phyloP scores from a whole-genome alignment of 768 basidiomycete genomes.

The Naganishia kalamii region DNA sequence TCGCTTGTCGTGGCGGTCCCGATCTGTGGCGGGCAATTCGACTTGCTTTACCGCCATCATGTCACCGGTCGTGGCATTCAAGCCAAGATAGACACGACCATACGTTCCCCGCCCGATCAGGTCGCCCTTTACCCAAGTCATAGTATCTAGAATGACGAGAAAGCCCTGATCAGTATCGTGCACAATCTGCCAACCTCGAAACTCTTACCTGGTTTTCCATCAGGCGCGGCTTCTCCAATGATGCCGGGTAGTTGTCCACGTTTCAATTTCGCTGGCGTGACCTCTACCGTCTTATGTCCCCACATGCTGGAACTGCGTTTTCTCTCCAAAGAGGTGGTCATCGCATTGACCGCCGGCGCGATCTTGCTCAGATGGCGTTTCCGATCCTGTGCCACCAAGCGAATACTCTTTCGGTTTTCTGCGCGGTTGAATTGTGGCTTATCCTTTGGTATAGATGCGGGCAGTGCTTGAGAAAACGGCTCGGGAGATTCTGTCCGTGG shows the following conservation, averaged over 20 bases:
- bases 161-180: background rate
- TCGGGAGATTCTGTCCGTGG: slow-evolving; percentile 10
- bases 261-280: slow-evolving; percentile 65
- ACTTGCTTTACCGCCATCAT: slow-evolving; percentile 99
- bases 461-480: background rate
- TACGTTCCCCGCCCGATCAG: slow-evolving; percentile 96
- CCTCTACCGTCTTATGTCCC: slow-evolving; percentile 88
- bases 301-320: slow-evolving; percentile 91
- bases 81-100: slow-evolving; percentile 88
- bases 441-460: background rate
- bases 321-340: slow-evolving; percentile 55
- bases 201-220: slow-evolving; percentile 29
- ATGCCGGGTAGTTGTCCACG: slow-evolving; percentile 27
- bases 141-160: slow-evolving; percentile 61
- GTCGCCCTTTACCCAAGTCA: slow-evolving; percentile 98
- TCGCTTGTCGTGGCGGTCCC: slow-evolving; percentile 81
- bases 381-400: slow-evolving; percentile 82
- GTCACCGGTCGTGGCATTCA: slow-evolving; percentile 93
- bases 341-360: slow-evolving; percentile 22
- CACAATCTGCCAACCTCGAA: background rate
- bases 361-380: slow-evolving; percentile 51
- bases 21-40: slow-evolving; percentile 82
- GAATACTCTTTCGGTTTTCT: slow-evolving; percentile 65
- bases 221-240: slow-evolving; percentile 29
- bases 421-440: slow-evolving; percentile 36